Percentiles rank a stretch among this genome's conserved stretches.
Evolutionary conservation across 73 alveolate species (phyloP).

Genomic region (Symbiodinium pilosum): DNA sequence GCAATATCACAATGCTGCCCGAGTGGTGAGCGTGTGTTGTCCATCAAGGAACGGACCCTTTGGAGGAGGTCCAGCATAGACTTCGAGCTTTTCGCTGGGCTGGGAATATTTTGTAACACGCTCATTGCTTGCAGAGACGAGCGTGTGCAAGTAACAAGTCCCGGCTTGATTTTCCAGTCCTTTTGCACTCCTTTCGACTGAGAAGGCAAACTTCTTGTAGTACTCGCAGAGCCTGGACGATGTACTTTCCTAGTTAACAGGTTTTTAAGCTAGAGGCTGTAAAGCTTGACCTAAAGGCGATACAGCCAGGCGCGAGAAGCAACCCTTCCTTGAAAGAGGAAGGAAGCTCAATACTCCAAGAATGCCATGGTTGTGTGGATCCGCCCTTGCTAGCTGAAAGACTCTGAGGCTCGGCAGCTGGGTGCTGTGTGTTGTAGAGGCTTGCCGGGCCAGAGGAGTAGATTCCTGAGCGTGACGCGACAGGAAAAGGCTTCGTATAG

Average conservation of each 20-base stretch:
- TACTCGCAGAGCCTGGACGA: not conserved
- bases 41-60: slow-evolving; percentile 48
- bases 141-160: not conserved
- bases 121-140: not conserved
- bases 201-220: not conserved
- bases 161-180: not conserved
- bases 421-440: not conserved
- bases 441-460: not conserved
- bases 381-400: not conserved
- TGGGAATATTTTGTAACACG: not conserved
- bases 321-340: not conserved
- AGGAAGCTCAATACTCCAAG: not conserved
- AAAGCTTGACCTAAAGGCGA: not conserved
- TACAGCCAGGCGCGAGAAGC: not conserved
- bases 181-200: not conserved
- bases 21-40: no score
- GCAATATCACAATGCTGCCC: no score
- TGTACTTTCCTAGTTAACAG: not conserved
- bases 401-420: not conserved
- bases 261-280: not conserved
- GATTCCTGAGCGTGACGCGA: not conserved
- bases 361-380: not conserved
- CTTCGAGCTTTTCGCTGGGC: not conserved
- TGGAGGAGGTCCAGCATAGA: slow-evolving; percentile 32
- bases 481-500: not conserved